These are phyloP conservation scores for Trichophyton schoenleinii DNA, from an alignment of 2,329 filamentous ascomycete genomes.

Conservation along the genomic window DNA sequence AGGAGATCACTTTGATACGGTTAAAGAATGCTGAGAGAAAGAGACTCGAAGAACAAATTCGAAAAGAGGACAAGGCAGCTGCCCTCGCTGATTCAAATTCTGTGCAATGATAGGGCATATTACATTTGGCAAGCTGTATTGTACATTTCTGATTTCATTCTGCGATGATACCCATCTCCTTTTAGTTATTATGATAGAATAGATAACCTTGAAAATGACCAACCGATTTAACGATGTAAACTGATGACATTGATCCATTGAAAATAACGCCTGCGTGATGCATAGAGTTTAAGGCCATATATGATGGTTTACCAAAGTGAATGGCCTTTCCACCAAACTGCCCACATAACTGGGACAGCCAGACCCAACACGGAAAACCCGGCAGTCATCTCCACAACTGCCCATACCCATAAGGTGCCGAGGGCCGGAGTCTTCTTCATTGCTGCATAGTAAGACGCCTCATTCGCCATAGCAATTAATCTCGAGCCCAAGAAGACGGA, in stretches of 20 bases:
- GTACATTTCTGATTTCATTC: neutral
- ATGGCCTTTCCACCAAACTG: constrained; percentile 44
- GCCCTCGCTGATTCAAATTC: constrained; percentile 20
- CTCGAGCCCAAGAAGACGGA: constrained; percentile 52
- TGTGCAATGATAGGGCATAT: neutral
- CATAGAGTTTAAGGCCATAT: neutral
- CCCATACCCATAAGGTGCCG: constrained; percentile 87
- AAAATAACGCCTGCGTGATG: neutral
- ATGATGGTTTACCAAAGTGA: constrained; percentile 27
- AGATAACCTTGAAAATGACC: neutral
- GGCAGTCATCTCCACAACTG: constrained; percentile 72
- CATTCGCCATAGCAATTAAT: constrained; percentile 70
- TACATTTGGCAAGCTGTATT: neutral
- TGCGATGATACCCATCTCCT: neutral
- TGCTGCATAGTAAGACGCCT: constrained; percentile 66
- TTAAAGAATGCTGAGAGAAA: constrained; percentile 45
- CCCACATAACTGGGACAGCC: constrained; percentile 38
- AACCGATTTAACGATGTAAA: neutral
- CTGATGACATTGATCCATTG: neutral
- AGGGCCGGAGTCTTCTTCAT: constrained; percentile 88
- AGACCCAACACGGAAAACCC: constrained; percentile 49
- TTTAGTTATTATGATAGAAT: too few relatives aligned
- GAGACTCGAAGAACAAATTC: constrained; percentile 42
- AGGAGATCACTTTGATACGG: constrained; percentile 43
- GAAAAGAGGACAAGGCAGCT: constrained; percentile 36